Evolutionary conservation across 305 asterid species (phyloP), one percentile per base, ranked within the genome.

Genomic region (Salvia sclarea): DNA sequence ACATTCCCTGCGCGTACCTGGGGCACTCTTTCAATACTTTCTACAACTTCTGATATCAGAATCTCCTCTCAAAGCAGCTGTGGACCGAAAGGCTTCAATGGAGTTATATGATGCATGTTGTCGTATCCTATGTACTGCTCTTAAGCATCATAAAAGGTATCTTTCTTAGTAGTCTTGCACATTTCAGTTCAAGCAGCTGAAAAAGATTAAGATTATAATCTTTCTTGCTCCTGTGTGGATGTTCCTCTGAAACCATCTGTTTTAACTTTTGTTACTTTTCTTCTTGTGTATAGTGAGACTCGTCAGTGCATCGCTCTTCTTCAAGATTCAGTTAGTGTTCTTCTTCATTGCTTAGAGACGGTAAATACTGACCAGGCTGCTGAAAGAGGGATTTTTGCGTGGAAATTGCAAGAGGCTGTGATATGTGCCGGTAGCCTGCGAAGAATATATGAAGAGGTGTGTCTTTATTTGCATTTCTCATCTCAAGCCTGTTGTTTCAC

Each of bases 371-470:
- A 77, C 64, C 73, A 64, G 37, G 77, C 66, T 64, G 64, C 64
- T 62, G 68, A 76, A 72, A 70, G 64, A 71, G 80, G 66, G 47
- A 35, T 21, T 64, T 81, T 74, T 64, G 80, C 80, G 25, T 86
- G 95, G 94, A 88, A 85, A 80, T 81, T 86, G 49, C 84, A 75
- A 82, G 90, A 83, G 71, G 97, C 91, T 28, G 88, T 87, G 78
- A 83, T 75, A 73, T 90, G 96, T 50, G 98, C 98, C 76, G 65
- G 85, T 71, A 81, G 80, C 66, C 82, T 93, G 63, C 84, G 96
- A 68, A 84, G 98, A 84, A 93, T 93, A 70, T 93, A 90, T 63
- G 98, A 93, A 82, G 98, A 93, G 96, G 97, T 93, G 58, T 13
- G 75, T 72, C 60, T 68, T 33, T 80, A 48, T 72, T 16, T 57